Evolutionary conservation across 2,329 filamentous ascomycete species (phyloP), one percentile per base, ranked within the genome.

Genomic region (Albifimbria verrucaria): DNA sequence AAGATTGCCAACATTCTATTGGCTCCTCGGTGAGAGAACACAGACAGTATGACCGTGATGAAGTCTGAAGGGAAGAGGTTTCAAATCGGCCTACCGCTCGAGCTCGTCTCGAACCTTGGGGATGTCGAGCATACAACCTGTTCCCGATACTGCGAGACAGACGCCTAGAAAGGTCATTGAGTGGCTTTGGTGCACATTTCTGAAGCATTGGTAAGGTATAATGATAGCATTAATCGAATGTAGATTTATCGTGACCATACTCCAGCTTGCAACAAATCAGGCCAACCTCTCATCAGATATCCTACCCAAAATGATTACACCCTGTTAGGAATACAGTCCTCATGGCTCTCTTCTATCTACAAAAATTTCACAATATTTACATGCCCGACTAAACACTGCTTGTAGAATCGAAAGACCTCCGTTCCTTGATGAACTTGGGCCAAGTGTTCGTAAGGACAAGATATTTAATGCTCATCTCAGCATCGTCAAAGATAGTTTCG

Each of bases 381-480:
- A 4, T 15, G 5, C 32, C 32, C 32, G 11, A n/a, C 12, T 39
- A 39, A 7, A 39, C 32, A 21, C 11, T 20, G 18, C 42, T 23
- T 20, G 18, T 10, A 7, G 61, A 56, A 21, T 64, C 59, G 20
- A 62, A 49, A 5, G 61, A 67, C 21, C 56, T 54, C 11, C 62
- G 55, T 24, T 76, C 71, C 47, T 66, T 70, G 41, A 81, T 73
- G 59, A 79, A 84, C 62, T 80, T 82, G 25, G 79, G 79, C 85
- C 86, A 88, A 0, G 86, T 88, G 62, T 88, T 88, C 15, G 83
- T 86, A 54, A 87, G 70, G 4, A 88, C 84, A 6, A 88, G 74
- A 54, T 87, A 85, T 66, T 86, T 87, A 68, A 88, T 80, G 59
- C 77, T 79, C n/a, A 68, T 67, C 61, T 85, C 77, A 0, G 83